These are phyloP conservation scores for Haematococcus sp. DNA, from an alignment of 139 green algal genomes.

Conservation along the genomic window DNA sequence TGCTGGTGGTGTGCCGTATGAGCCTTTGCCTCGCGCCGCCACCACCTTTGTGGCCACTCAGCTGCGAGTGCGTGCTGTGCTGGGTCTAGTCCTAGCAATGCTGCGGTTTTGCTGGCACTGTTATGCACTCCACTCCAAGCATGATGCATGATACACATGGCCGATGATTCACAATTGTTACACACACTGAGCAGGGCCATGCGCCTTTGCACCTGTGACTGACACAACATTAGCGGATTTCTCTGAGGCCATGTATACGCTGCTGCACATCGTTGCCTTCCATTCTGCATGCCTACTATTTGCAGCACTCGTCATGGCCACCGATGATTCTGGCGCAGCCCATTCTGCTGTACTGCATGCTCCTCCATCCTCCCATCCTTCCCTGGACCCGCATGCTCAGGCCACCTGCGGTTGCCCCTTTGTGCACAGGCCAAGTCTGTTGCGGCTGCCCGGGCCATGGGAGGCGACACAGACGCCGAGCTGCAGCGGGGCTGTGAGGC, in stretches of 20 bases:
- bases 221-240: constrained; percentile 54
- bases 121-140: too few species aligned
- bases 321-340: too few species aligned
- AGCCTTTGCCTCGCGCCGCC: constrained; percentile 42
- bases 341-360: too few species aligned
- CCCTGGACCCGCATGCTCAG: too few species aligned
- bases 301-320: too few species aligned
- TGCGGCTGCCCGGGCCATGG: neutral
- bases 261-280: neutral
- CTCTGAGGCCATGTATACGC: constrained; percentile 41
- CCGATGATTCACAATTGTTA: constrained; percentile 18
- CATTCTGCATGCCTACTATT: neutral
- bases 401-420: neutral
- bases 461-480: constrained; percentile 15
- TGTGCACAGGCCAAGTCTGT: constrained; percentile 20
- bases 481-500: constrained; percentile 13
- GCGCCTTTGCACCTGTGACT: constrained; percentile 17
- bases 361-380: too few species aligned
- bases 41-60: constrained; percentile 53
- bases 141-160: neutral
- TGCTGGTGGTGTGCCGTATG: constrained; percentile 9
- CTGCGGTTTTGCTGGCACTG: too few species aligned
- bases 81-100: too few species aligned
- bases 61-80: constrained; percentile 33
- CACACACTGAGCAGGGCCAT: constrained; percentile 10